A percentile compares a stretch with the other conserved stretches of the same genome.
These are phyloP conservation scores for Nakaseomyces delphensis DNA, from an alignment of 1,139 yeast species.

Conservation along the genomic window DNA sequence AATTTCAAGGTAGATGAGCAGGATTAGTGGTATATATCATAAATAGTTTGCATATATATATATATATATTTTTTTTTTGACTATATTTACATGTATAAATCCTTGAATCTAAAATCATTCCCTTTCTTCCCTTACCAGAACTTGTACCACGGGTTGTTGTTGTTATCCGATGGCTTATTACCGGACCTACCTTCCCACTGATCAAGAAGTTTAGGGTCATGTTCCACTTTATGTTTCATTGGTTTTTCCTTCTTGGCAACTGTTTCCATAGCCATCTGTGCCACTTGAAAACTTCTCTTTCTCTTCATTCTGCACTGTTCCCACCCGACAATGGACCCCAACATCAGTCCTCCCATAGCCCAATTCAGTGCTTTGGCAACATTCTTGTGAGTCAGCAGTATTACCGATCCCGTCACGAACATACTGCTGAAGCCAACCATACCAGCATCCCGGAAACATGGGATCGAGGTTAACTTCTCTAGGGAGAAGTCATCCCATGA, in stretches of 20 bases:
- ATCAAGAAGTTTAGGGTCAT: slow-evolving; percentile 16
- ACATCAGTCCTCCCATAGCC: slow-evolving; percentile 71
- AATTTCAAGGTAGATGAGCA: slow-evolving; percentile 8
- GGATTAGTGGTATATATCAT: too few relatives aligned
- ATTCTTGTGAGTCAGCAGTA: slow-evolving; percentile 60
- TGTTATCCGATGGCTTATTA: neutral
- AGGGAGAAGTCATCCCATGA: slow-evolving; percentile 47
- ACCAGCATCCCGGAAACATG: slow-evolving; percentile 87
- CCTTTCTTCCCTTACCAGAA: slow-evolving; percentile 21
- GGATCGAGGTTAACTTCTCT: slow-evolving; percentile 52
- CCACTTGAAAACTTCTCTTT: slow-evolving; percentile 33
- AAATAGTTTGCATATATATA: too few relatives aligned
- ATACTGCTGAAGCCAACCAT: slow-evolving; percentile 80
- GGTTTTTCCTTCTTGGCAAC: slow-evolving; percentile 39
- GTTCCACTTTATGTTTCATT: slow-evolving; percentile 28
- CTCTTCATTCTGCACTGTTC: slow-evolving; percentile 79
- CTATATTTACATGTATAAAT: neutral
- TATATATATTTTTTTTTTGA: too few relatives aligned
- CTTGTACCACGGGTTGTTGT: slow-evolving; percentile 25
- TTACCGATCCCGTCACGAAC: slow-evolving; percentile 67
- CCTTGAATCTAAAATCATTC: neutral
- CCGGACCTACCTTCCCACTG: slow-evolving; percentile 22
- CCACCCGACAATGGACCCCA: slow-evolving; percentile 84
- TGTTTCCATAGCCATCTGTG: slow-evolving; percentile 45
- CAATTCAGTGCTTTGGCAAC: slow-evolving; percentile 62